Evolutionary conservation across 768 basidiomycete genomes (phyloP).

Genomic region (Macrocybe gigantea): DNA sequence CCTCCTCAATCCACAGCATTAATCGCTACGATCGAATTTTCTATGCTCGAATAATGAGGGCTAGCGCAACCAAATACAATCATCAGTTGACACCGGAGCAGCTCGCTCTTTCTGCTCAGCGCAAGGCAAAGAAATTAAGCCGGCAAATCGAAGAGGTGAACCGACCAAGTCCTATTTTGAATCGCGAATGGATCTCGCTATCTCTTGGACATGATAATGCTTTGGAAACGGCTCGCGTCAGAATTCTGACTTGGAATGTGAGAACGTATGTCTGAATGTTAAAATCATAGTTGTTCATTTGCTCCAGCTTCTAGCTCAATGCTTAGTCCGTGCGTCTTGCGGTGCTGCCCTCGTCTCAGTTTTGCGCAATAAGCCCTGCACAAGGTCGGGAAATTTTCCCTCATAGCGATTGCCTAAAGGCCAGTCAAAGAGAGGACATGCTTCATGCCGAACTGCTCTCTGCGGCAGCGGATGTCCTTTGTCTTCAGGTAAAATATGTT

Average conservation of each 20-base stretch:
- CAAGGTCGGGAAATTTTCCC: slow-evolving; percentile 80
- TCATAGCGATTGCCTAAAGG: slow-evolving; percentile 80
- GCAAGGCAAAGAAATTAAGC: slow-evolving; percentile 36
- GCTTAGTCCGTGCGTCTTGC: slow-evolving; percentile 62
- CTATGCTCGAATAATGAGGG: no score
- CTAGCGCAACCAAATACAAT: no score
- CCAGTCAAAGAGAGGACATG: slow-evolving; percentile 67
- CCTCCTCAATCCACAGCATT: no score
- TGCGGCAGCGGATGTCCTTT: slow-evolving; percentile 74
- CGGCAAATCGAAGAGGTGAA: neutral
- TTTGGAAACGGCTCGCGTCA: slow-evolving; percentile 24
- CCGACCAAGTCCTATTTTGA: slow-evolving; percentile 15
- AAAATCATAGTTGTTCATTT: slow-evolving; percentile 60
- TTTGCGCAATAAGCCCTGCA: neutral
- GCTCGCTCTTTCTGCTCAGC: slow-evolving; percentile 45
- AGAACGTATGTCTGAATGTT: slow-evolving; percentile 75
- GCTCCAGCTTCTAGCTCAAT: slow-evolving; percentile 67
- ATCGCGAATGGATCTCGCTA: slow-evolving; percentile 36
- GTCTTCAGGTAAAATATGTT: slow-evolving; percentile 63
- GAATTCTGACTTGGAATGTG: slow-evolving; percentile 82
- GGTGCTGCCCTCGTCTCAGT: neutral
- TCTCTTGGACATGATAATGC: neutral
- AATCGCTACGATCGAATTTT: no score
- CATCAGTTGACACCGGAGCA: slow-evolving; percentile 44
- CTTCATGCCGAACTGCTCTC: slow-evolving; percentile 68